Conservation (phyloP, 179 eudicot species). For the Heliamphora pulchella region DNA sequence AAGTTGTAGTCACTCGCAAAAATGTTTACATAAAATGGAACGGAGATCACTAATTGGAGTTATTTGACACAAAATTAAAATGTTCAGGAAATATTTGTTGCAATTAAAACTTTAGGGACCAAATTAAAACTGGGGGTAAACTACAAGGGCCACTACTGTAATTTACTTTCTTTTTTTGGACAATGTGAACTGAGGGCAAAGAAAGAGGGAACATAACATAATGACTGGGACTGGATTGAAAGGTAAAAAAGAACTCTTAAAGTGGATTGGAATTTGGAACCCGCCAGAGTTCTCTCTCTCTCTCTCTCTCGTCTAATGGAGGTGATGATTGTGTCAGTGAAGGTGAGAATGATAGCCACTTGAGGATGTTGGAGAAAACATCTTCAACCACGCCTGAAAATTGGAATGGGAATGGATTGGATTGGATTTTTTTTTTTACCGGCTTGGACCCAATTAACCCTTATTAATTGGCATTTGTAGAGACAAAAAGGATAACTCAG, state of each 20-base stretch:
- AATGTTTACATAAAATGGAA: no score
- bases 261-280: conserved; percentile 16
- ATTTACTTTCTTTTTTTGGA: neutral
- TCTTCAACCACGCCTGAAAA: conserved; percentile 8
- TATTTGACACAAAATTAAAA: no score
- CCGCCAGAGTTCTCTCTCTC: neutral
- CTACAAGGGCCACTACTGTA: no score
- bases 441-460: neutral
- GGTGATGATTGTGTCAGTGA: conserved; percentile 15
- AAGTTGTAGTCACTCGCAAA: no score
- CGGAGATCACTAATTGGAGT: no score
- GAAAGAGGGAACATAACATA: neutral
- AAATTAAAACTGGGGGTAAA: no score
- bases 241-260: neutral
- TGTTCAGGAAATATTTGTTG: no score
- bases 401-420: neutral
- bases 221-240: neutral
- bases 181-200: neutral
- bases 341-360: conserved; percentile 8
- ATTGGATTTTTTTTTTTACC: neutral
- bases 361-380: conserved; percentile 10
- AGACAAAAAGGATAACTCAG: neutral
- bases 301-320: neutral
- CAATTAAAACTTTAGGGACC: no score
- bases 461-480: no score